Evolutionary conservation across 2,329 filamentous ascomycete genomes (phyloP), one percentile per base, ranked within the genome.

Genomic region (Tricladium varicosporioides): DNA sequence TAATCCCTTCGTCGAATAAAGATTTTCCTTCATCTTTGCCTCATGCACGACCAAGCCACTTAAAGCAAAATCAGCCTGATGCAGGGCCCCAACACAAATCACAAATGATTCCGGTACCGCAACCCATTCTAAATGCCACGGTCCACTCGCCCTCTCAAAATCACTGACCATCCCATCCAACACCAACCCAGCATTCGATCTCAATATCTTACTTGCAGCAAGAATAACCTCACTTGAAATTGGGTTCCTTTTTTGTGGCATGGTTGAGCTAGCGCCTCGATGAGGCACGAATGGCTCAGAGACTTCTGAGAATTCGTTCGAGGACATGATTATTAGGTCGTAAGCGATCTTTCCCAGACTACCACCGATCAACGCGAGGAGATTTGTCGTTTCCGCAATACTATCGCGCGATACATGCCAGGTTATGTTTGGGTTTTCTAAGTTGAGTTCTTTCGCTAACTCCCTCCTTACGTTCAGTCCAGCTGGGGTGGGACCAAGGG

Each of bases 91-190:
- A 1, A 80, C 77, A 2, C 75, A 77, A 31, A 80, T 70, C 5
- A 82, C 76, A 58, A 83, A 84, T 45, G 75, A 77, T 53, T 79
- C 76, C 0, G 81, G 80, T 0, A 84, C 67, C 9, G 80, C 80
- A 2, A 78, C 75, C 81, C 80, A 84, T 61, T 84, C 81, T 7
- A 84, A 68, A 68, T 84, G 80, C 81, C 81, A 84, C 0, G 81
- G 80, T 0, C 81, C 80, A 8, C 78, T 80, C 0, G 80, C 80
- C 1, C 81, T 76, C 65, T 84, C 81, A 51, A 83, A 83, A 59
- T 83, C 81, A 0, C 75, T 75, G 0, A 84, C 78, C 81, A 84
- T 83, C 1, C 74, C 79, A 60, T 83, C 80, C 1, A 83, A 73
- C 0, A 77, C 77, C 2, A 83, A 69, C 0, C 76, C 72, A 0